Evolutionary conservation across 768 basidiomycete genomes (phyloP).

Genomic region (Grammothele lineata): DNA sequence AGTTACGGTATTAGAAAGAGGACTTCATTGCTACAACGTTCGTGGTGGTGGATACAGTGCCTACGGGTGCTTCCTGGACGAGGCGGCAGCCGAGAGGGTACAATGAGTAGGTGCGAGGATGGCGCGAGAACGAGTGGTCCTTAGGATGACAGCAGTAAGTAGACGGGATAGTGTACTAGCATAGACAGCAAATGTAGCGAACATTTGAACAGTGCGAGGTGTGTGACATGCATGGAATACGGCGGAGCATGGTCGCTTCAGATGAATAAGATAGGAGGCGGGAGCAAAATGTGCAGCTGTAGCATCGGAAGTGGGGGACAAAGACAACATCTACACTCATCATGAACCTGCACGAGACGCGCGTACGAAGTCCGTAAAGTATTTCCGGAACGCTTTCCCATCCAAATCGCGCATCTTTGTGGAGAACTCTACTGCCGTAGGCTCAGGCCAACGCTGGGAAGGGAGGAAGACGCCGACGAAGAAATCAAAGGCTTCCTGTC

Average conservation of each 20-base stretch:
- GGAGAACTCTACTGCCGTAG: slow-evolving; percentile 73
- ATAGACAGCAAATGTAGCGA: slow-evolving; percentile 8
- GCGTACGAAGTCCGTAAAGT: slow-evolving; percentile 80
- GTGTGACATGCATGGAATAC: slow-evolving; percentile 1
- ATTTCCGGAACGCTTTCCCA: slow-evolving; percentile 75
- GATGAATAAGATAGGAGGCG: slow-evolving; percentile 5
- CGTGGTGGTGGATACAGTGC: slow-evolving; percentile 12
- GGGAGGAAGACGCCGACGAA: slow-evolving; percentile 80
- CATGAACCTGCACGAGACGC: slow-evolving; percentile 58
- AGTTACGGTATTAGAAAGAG: slow-evolving; percentile 9
- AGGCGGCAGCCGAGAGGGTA: too few relatives aligned
- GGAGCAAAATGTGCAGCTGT: background rate
- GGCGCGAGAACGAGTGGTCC: slow-evolving; percentile 5
- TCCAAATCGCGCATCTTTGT: slow-evolving; percentile 73
- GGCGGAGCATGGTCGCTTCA: background rate
- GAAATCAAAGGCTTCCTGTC: slow-evolving; percentile 78
- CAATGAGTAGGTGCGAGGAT: slow-evolving; percentile 1
- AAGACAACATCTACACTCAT: slow-evolving; percentile 20
- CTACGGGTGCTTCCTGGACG: background rate
- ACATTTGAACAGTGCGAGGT: slow-evolving; percentile 1
- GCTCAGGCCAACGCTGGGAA: slow-evolving; percentile 80
- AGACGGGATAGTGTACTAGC: slow-evolving; percentile 8
- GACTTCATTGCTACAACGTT: slow-evolving; percentile 9
- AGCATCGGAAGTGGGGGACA: slow-evolving; percentile 14
- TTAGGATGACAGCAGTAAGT: slow-evolving; percentile 6